Percentiles rank a stretch among this genome's conserved stretches.
phyloP scores from a whole-genome alignment of 2,329 filamentous ascomycete genomes.

The Stagonosporopsis rhizophila region DNA sequence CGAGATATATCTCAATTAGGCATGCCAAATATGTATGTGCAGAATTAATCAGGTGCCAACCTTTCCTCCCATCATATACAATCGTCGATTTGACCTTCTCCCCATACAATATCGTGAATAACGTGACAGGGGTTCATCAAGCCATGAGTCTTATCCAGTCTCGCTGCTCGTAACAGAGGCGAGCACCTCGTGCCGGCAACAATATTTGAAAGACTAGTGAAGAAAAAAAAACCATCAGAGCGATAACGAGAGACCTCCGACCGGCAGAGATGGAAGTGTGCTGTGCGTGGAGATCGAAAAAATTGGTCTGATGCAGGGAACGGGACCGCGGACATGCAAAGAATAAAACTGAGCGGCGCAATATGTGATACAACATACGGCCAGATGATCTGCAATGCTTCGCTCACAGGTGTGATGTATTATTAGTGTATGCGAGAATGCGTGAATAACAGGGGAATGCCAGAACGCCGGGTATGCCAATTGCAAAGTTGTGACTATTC shows the following conservation, averaged over 20 bases:
- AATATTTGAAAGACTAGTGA: neutral
- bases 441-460: neutral
- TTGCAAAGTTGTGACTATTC: neutral
- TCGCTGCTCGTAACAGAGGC: neutral
- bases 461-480: slow-evolving; percentile 11
- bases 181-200: slow-evolving; percentile 5
- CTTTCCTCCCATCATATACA: slow-evolving; percentile 9
- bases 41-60: slow-evolving; percentile 3
- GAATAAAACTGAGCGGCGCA: neutral
- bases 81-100: slow-evolving; percentile 3
- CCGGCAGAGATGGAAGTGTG: slow-evolving; percentile 10
- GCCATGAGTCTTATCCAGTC: slow-evolving; percentile 12
- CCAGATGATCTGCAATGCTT: neutral
- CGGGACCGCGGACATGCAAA: neutral
- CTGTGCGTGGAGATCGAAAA: neutral
- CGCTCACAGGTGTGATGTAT: neutral
- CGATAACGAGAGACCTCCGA: neutral
- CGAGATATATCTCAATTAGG: neutral
- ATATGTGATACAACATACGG: slow-evolving; percentile 7
- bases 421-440: slow-evolving; percentile 9
- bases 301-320: neutral
- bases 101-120: slow-evolving; percentile 3
- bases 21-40: slow-evolving; percentile 12
- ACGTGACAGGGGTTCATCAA: slow-evolving; percentile 11
- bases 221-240: neutral